Base-by-base conservation (phyloP, 2,329 filamentous ascomycete species). In the Penicillium sp. region DNA sequence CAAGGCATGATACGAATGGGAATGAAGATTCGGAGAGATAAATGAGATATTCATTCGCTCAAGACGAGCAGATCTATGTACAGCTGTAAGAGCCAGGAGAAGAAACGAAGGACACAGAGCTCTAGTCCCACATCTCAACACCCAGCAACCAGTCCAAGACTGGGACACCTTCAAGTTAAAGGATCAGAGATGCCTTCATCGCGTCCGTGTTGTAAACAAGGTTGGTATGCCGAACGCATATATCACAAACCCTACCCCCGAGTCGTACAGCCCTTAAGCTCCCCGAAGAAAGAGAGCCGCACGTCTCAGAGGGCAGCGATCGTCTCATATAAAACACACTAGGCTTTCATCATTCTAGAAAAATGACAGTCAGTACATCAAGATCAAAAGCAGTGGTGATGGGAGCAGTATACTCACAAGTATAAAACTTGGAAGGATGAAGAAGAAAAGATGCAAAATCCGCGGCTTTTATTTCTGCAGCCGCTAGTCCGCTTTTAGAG, bases 401-500 rank as follows among this genome's bases (percentile, higher is more conserved):
- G 41, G 61, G 54, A 55, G 41, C 34, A 36, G 34, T 34, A 42
- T 48, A 85, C 92, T 84, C 82, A 97, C 92, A 81, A 90, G 85
- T 88, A 87, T 88, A 95, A 96, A 95, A 97, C 92, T 90, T 91
- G 92, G 92, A 97, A 96, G 91, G 92, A 91, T 93, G 83, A 86
- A 88, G 83, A 86, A 76, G 70, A 73, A 72, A 82, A 81, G 75
- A 80, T 53, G 59, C 41, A 51, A 55, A 50, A 55, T 63, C 58
- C 57, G 52, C 53, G 54, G 46, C 53, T 61, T 65, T 61, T 61
- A 60, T 71, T 60, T 58, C 57, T 60, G 53, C 43, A 24, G 4
- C 40, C 59, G 51, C 68, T 70, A 71, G 59, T 41, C 62, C 52
- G 11, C 18, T 57, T 65, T 54, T 3, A 54, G 62, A 56, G 62